A percentile compares a stretch with the other conserved stretches of the same genome.
Evolutionary conservation across 2,329 filamentous ascomycete species (phyloP).

Genomic region (Fusarium sp.): DNA sequence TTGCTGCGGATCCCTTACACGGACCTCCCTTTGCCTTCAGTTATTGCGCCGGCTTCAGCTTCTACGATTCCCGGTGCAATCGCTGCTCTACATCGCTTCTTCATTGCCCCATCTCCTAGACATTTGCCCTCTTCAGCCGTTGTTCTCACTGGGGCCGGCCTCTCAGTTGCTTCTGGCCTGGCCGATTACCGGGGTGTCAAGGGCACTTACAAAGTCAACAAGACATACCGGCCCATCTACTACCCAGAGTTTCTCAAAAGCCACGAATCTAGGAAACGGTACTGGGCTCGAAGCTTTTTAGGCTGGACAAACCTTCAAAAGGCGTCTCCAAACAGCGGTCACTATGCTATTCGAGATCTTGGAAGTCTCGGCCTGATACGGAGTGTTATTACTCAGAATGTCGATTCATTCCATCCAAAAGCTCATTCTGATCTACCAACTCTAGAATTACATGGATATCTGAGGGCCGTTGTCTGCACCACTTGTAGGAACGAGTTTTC

Average conservation of each 20-base stretch:
- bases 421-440: conserved; percentile 82
- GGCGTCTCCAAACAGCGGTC: conserved; percentile 83
- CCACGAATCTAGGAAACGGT: conserved; percentile 89
- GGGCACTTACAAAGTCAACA: conserved; percentile 94
- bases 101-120: conserved; percentile 70
- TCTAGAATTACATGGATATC: conserved; percentile 91
- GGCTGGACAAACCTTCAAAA: conserved; percentile 88
- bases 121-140: conserved; percentile 63
- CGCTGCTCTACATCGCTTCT: conserved; percentile 81
- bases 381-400: conserved; percentile 92
- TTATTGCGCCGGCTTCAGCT: conserved; percentile 80
- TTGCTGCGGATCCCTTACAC: conserved; percentile 93
- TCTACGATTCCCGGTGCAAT: conserved; percentile 79
- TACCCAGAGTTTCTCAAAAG: conserved; percentile 86
- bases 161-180: conserved; percentile 92
- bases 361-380: conserved; percentile 78
- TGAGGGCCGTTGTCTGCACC: conserved; percentile 84
- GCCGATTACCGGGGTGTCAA: conserved; percentile 92
- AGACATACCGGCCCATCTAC: conserved; percentile 91
- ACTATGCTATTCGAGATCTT: conserved; percentile 81
- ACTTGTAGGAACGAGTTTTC: conserved; percentile 80
- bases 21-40: conserved; percentile 80
- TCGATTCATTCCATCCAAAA: conserved; percentile 89
- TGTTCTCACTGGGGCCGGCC: conserved; percentile 82
- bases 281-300: conserved; percentile 95